Conservation (phyloP, 2,329 filamentous ascomycete species). For the Diaporthe sp. region DNA sequence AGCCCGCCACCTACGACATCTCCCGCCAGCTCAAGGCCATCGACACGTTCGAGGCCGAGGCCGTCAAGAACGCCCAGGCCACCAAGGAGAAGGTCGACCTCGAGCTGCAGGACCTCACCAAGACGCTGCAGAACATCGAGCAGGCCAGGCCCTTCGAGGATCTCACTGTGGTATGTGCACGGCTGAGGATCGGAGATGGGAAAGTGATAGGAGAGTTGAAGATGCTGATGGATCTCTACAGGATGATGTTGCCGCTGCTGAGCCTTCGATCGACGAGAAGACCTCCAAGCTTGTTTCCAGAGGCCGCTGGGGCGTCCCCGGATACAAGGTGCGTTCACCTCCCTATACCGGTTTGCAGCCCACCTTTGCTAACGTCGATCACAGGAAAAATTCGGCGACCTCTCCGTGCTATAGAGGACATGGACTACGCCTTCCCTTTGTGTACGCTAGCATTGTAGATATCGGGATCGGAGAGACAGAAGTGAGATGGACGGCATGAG, state of each 20-base stretch:
- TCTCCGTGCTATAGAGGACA: constrained; percentile 86
- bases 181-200: constrained; percentile 38
- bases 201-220: constrained; percentile 5
- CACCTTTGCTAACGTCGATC: constrained; percentile 59
- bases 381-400: constrained; percentile 98
- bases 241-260: constrained; percentile 95
- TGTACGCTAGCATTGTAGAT: constrained; percentile 82
- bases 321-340: constrained; percentile 87
- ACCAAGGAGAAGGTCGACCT: constrained; percentile 97
- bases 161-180: constrained; percentile 89
- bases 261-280: constrained; percentile 98
- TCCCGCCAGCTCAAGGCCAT: constrained; percentile 96
- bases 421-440: constrained; percentile 63
- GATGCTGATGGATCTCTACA: constrained; percentile 58
- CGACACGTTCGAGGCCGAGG: constrained; percentile 97
- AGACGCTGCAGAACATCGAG: constrained; percentile 98
- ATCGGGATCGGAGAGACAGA: constrained; percentile 56
- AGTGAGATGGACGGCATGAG: constrained; percentile 39
- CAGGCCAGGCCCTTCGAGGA: constrained; percentile 95
- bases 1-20: constrained; percentile 94
- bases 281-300: constrained; percentile 94
- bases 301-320: constrained; percentile 97
- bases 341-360: not conserved
- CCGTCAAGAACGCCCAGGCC: constrained; percentile 95
- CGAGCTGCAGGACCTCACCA: constrained; percentile 93